Percentiles rank a stretch among this genome's conserved stretches.
phyloP scores from a whole-genome alignment of 208 protist species.

The Acanthamoeba divionensis region DNA sequence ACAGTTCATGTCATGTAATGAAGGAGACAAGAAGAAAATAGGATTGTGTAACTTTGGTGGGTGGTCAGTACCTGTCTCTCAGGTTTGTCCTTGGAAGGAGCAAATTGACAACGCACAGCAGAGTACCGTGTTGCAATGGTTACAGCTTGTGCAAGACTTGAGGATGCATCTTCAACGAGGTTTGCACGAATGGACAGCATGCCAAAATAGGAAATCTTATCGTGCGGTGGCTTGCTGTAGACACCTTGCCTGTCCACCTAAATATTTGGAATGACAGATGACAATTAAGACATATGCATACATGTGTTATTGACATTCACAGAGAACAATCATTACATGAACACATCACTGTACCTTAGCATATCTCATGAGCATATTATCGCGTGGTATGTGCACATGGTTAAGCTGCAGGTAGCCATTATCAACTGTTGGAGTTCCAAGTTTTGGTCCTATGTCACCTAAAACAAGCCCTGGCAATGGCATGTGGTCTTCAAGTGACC shows the following conservation, averaged over 20 bases:
- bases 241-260: constrained; percentile 56
- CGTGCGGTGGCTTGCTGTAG: constrained; percentile 40
- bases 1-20: background rate
- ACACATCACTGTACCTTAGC: constrained; percentile 57
- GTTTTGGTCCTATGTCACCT: constrained; percentile 73
- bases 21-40: background rate
- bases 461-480: constrained; percentile 63
- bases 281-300: too few relatives aligned
- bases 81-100: background rate
- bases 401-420: constrained; percentile 72
- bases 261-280: too few relatives aligned
- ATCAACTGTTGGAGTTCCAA: constrained; percentile 68
- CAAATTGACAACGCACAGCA: constrained; percentile 64
- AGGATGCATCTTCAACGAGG: background rate
- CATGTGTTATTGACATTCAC: too few relatives aligned
- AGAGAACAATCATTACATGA: too few relatives aligned
- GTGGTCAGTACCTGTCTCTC: constrained; percentile 3
- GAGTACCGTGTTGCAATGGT: constrained; percentile 68
- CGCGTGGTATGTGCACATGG: constrained; percentile 66
- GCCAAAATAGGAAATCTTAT: constrained; percentile 59
- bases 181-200: constrained; percentile 48
- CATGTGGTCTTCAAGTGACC: constrained; percentile 52
- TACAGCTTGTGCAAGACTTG: background rate
- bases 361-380: constrained; percentile 62
- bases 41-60: background rate